Percentiles rank a stretch among this genome's conserved stretches.
Conservation (phyloP, 164 flowering plant species). For the Nymphaea thermarum region DNA sequence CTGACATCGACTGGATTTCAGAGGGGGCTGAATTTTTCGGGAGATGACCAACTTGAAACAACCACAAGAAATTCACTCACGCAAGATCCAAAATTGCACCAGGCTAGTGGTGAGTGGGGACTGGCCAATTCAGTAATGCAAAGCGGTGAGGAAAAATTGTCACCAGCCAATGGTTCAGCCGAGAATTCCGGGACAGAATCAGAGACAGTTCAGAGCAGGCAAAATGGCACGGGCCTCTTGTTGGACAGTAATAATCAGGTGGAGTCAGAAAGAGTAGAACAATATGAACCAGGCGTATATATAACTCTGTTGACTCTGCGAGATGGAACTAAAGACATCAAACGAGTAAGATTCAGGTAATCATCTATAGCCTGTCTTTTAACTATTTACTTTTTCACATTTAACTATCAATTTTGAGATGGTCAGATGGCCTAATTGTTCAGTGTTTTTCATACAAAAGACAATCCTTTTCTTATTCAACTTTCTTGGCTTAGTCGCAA, state of each 20-base stretch:
- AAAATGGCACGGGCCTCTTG: slow-evolving; percentile 21
- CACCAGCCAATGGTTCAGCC: slow-evolving; percentile 16
- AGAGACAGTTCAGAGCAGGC: slow-evolving; percentile 27
- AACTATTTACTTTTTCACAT: neutral
- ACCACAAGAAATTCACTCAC: slow-evolving; percentile 11
- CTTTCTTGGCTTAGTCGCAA: slow-evolving; percentile 36
- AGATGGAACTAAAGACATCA: slow-evolving; percentile 77
- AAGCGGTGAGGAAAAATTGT: slow-evolving; percentile 24
- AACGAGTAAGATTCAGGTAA: slow-evolving; percentile 90
- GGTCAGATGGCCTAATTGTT: neutral
- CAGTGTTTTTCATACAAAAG: no score
- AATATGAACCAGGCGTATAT: slow-evolving; percentile 83
- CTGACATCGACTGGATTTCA: slow-evolving; percentile 15
- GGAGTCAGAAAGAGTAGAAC: slow-evolving; percentile 79
- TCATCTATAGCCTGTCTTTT: neutral
- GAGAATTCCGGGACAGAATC: slow-evolving; percentile 23
- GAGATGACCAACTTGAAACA: slow-evolving; percentile 11
- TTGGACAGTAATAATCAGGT: slow-evolving; percentile 23
- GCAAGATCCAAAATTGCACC: slow-evolving; percentile 11
- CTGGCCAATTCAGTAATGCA: slow-evolving; percentile 14
- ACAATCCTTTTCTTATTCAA: no score
- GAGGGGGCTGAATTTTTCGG: slow-evolving; percentile 7
- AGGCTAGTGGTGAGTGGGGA: no score
- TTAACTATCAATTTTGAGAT: neutral
- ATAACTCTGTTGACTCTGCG: slow-evolving; percentile 62